phyloP scores from a whole-genome alignment of 2,329 filamentous ascomycete genomes.

The Colletotrichum caudatum region DNA sequence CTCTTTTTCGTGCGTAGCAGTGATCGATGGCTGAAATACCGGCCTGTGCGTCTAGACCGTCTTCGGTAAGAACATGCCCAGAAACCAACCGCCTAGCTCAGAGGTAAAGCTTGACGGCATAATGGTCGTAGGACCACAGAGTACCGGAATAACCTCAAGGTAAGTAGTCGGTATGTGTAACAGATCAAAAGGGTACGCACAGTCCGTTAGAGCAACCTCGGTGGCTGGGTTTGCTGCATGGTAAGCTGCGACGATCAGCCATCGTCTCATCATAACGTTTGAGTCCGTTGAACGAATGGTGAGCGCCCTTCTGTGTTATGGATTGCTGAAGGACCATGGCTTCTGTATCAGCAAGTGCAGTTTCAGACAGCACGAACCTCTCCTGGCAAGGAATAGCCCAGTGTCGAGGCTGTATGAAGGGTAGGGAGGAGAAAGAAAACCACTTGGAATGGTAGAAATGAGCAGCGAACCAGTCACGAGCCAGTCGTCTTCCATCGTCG shows the following conservation, averaged over 20 bases:
- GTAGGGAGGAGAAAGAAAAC: neutral
- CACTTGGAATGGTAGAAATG: neutral
- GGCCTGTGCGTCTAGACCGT: constrained; percentile 43
- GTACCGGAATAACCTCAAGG: constrained; percentile 50
- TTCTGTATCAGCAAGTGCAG: neutral
- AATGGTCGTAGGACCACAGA: constrained; percentile 49
- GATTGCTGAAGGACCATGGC: neutral
- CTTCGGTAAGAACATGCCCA: constrained; percentile 56
- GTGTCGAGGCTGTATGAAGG: constrained; percentile 11
- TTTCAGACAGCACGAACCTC: neutral
- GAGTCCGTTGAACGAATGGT: neutral
- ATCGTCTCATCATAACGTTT: neutral
- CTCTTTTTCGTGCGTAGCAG: neutral
- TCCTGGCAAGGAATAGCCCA: constrained; percentile 1
- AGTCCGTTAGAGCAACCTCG: neutral
- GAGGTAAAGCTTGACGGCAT: constrained; percentile 57
- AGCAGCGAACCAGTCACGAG: neutral
- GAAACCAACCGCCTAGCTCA: constrained; percentile 54
- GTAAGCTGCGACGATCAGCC: neutral
- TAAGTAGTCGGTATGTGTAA: constrained; percentile 53
- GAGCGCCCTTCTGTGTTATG: neutral
- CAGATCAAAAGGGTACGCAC: neutral
- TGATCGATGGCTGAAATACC: neutral
- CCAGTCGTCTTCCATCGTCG: neutral
- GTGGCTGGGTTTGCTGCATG: no score